phyloP scores from a whole-genome alignment of 768 basidiomycete genomes.

The Mycena amicta region DNA sequence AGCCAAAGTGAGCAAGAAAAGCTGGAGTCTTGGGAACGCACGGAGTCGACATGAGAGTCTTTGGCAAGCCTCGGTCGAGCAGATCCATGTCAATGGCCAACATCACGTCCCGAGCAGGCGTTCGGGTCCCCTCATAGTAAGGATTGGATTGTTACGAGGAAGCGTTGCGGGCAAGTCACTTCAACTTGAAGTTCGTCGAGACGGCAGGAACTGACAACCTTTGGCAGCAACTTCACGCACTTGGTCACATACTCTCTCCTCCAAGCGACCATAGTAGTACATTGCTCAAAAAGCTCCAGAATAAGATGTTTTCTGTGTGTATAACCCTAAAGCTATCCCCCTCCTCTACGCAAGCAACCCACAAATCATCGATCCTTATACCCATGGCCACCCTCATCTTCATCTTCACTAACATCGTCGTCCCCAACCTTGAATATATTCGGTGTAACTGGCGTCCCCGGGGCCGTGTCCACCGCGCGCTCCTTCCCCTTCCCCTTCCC shows the following conservation, averaged over 20 bases:
- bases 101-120: too few relatives aligned
- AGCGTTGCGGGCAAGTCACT: too few relatives aligned
- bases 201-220: too few relatives aligned
- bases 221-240: too few relatives aligned
- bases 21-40: neutral
- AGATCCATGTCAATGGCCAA: neutral
- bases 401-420: conserved; percentile 41
- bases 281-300: too few relatives aligned
- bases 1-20: neutral
- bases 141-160: too few relatives aligned
- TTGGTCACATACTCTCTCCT: too few relatives aligned
- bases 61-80: neutral
- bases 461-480: conserved; percentile 39
- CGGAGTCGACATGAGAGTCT: neutral
- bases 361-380: conserved; percentile 26
- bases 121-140: too few relatives aligned
- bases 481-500: conserved; percentile 50
- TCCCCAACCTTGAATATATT: conserved; percentile 60
- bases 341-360: neutral
- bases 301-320: too few relatives aligned
- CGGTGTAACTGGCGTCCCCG: conserved; percentile 25
- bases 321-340: too few relatives aligned
- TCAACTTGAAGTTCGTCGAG: too few relatives aligned
- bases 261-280: too few relatives aligned
- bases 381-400: conserved; percentile 43